Base-by-base conservation (phyloP, 2,329 filamentous ascomycete species). In the Arachnopeziza araneosa region DNA sequence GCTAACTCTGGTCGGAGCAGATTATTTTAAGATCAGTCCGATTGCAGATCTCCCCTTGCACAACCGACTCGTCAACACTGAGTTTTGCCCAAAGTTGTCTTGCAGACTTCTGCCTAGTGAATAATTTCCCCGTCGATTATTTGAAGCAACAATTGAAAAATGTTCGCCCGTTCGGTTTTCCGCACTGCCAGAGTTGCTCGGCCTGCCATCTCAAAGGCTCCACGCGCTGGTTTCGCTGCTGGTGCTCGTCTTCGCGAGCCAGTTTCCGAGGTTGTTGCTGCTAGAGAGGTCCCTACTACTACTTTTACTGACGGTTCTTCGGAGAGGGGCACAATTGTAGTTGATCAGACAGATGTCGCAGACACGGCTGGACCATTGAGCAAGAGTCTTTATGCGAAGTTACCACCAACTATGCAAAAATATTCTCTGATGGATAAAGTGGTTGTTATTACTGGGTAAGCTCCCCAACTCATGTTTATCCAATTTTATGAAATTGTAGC, bases 351-450 rank as follows among this genome's bases (percentile, higher is more conserved):
- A 24, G 50, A 53, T 19, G 52, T 57, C 2, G 44, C 62, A 19
- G 59, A 65, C 7, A 59, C 62, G 55, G 69, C 71, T 56, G 67
- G 68, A 24, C 83, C 83, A 22, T 76, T 88, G 52, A 77, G 77
- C 64, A 75, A 79, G 62, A 77, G 79, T 68, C 76, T 83, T 58
- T 85, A 79, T 73, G 73, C 80, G 54, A 74, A 78, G 51, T 78
- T 90, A 72, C 83, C 86, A 5, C 79, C 81, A 30, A 90, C 86
- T 44, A 79, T 91, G 75, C 80, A 85, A 75, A 87, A 82, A 75
- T 87, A 90, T 80, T 84, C 80, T 56, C 79, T 90, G 62, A 83
- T 82, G 72, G 86, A 80, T 72, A 90, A 90, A 80, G 83, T 87
- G 59, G 86, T 89, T 66, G 80, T 91, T 65, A 75, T 91, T 68